Evolutionary conservation across 441 rosid species (phyloP).

Genomic region (Geranium incanum): DNA sequence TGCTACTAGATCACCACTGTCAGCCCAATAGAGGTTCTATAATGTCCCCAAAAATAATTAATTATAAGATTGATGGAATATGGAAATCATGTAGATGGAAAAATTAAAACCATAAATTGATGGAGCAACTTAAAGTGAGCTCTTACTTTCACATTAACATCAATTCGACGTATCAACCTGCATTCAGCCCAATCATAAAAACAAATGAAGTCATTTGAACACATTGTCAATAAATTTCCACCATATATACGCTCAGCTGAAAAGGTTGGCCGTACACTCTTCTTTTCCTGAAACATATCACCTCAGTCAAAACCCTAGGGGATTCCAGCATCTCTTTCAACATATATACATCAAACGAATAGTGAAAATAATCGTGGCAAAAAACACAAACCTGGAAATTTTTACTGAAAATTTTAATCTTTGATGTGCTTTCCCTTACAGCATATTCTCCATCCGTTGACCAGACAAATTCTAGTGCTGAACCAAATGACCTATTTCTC

Average conservation of each 20-base stretch:
- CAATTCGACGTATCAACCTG: slow-evolving; percentile 90
- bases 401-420: slow-evolving; percentile 88
- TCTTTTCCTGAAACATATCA: slow-evolving; percentile 69
- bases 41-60: slow-evolving; percentile 27
- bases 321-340: slow-evolving; percentile 17
- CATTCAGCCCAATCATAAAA: slow-evolving; percentile 99
- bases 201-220: slow-evolving; percentile 96
- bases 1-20: slow-evolving; percentile 96
- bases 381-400: slow-evolving; percentile 70
- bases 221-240: slow-evolving; percentile 88
- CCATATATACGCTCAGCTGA: slow-evolving; percentile 87
- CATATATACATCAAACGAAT: not conserved
- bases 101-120: slow-evolving; percentile 12
- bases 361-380: not conserved
- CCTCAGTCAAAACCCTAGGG: slow-evolving; percentile 16
- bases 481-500: slow-evolving; percentile 99
- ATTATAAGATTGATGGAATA: slow-evolving; percentile 13
- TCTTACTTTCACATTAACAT: slow-evolving; percentile 90
- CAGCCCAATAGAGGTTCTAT: slow-evolving; percentile 97
- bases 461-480: slow-evolving; percentile 94
- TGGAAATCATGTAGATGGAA: slow-evolving; percentile 16
- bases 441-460: slow-evolving; percentile 98
- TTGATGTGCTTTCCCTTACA: slow-evolving; percentile 88
- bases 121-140: slow-evolving; percentile 11
- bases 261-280: slow-evolving; percentile 76